Conservation (phyloP, 805 yeast genomes). For the Nakazawaea wickerhamii region DNA sequence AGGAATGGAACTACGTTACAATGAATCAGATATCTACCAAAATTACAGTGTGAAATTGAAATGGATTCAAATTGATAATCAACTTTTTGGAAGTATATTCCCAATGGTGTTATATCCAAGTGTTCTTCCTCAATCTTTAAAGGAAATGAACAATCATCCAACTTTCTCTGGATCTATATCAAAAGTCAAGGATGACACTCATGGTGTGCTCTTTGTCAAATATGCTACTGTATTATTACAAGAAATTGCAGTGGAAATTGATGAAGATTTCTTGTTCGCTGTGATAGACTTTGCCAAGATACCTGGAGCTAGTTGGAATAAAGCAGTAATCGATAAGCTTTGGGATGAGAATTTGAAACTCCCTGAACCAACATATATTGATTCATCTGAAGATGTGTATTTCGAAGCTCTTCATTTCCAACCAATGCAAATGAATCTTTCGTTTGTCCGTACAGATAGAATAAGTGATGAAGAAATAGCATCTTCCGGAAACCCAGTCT, state of each 20-base stretch:
- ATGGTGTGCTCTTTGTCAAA: constrained; percentile 86
- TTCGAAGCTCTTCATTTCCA: constrained; percentile 91
- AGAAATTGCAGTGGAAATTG: constrained; percentile 87
- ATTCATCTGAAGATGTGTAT: constrained; percentile 68
- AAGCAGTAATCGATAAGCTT: constrained; percentile 29
- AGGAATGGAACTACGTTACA: constrained; percentile 76
- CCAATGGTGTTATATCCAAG: constrained; percentile 90
- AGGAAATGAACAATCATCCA: constrained; percentile 86
- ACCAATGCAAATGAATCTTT: constrained; percentile 82
- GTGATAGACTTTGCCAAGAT: constrained; percentile 72
- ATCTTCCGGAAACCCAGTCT: constrained; percentile 56
- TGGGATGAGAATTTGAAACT: constrained; percentile 60
- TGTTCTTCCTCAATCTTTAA: constrained; percentile 76
- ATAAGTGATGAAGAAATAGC: constrained; percentile 57
- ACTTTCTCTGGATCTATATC: constrained; percentile 83
- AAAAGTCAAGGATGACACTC: constrained; percentile 79
- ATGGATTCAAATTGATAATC: constrained; percentile 95
- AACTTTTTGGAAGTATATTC: constrained; percentile 78
- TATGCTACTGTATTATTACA: constrained; percentile 87
- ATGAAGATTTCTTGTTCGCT: constrained; percentile 87
- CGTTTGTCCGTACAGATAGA: constrained; percentile 86
- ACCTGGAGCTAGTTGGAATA: constrained; percentile 79
- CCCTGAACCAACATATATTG: constrained; percentile 61
- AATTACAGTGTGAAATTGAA: constrained; percentile 75
- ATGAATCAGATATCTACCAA: constrained; percentile 80